Conservation (phyloP, 2,329 filamentous ascomycete species). For the Aspergillus sp. region DNA sequence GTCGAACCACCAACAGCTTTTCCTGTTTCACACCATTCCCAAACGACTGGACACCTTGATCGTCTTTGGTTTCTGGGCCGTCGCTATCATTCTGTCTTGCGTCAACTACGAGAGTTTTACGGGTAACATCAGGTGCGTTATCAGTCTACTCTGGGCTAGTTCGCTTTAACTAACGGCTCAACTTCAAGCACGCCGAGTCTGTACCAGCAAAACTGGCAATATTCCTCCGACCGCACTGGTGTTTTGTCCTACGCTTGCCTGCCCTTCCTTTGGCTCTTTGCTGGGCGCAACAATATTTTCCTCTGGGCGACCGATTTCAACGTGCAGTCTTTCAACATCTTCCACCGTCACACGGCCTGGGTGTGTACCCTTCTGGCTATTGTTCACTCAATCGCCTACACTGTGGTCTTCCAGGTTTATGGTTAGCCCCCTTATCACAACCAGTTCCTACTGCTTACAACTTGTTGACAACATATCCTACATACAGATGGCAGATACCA, state of each 20-base stretch:
- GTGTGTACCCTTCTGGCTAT: slow-evolving; percentile 61
- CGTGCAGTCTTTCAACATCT: slow-evolving; percentile 64
- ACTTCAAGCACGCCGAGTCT: slow-evolving; percentile 4
- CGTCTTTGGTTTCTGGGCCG: slow-evolving; percentile 16
- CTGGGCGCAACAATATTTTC: slow-evolving; percentile 64
- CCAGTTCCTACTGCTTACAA: no score
- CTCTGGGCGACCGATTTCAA: slow-evolving; percentile 67
- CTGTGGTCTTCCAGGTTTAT: slow-evolving; percentile 31
- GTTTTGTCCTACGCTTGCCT: slow-evolving; percentile 64
- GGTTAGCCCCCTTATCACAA: slow-evolving; percentile 5
- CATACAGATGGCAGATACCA: slow-evolving; percentile 3
- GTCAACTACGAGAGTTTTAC: slow-evolving; percentile 20
- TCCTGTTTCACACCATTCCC: slow-evolving; percentile 16
- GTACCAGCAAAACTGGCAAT: slow-evolving; percentile 43
- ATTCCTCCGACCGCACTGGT: slow-evolving; percentile 62
- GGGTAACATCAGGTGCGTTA: slow-evolving; percentile 15
- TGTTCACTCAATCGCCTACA: slow-evolving; percentile 62
- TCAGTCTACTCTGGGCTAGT: not conserved
- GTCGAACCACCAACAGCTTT: slow-evolving; percentile 14
- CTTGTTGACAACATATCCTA: not conserved
- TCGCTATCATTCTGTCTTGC: slow-evolving; percentile 17
- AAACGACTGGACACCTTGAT: slow-evolving; percentile 15
- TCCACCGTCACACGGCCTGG: slow-evolving; percentile 65
- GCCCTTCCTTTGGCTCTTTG: slow-evolving; percentile 65
- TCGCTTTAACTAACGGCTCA: not conserved